phyloP scores from a whole-genome alignment of 75 land plant species.

The Picea sitchensis region DNA sequence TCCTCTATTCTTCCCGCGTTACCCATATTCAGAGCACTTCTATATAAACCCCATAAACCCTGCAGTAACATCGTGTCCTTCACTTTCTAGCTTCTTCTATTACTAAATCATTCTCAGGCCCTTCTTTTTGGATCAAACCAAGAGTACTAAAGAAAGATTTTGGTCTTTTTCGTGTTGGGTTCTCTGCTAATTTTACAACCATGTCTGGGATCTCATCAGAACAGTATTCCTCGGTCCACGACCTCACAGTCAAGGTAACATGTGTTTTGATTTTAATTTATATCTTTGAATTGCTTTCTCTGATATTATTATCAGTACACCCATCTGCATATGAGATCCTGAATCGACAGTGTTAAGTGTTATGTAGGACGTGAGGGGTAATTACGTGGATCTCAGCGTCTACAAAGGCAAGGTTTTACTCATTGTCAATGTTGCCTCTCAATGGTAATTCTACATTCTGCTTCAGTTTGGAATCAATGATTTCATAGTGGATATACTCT shows the following conservation, averaged over 20 bases:
- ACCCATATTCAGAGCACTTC: too few relatives aligned
- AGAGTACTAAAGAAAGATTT: not conserved
- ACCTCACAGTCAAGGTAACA: slow-evolving; percentile 2
- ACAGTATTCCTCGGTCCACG: not conserved
- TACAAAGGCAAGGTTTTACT: slow-evolving; percentile 84
- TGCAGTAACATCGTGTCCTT: too few relatives aligned
- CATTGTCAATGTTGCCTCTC: slow-evolving; percentile 92
- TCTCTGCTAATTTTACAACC: not conserved
- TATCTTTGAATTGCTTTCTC: not conserved
- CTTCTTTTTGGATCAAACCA: too few relatives aligned
- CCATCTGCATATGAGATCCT: not conserved
- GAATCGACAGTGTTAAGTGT: not conserved
- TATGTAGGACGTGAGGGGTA: slow-evolving; percentile 62
- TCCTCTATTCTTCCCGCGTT: too few relatives aligned
- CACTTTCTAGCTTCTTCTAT: too few relatives aligned
- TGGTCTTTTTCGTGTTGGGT: not conserved
- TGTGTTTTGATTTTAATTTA: not conserved
- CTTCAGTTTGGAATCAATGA: not conserved
- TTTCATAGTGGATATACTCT: too few relatives aligned
- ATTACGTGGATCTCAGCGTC: slow-evolving; percentile 71
- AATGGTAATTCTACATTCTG: slow-evolving; percentile 41
- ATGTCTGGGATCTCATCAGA: slow-evolving; percentile 3
- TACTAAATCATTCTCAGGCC: too few relatives aligned
- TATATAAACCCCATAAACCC: too few relatives aligned
- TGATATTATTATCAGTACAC: not conserved